Evolutionary conservation across 2,329 filamentous ascomycete species (phyloP), one percentile per base, ranked within the genome.

Genomic region (Xylariaceae sp.): DNA sequence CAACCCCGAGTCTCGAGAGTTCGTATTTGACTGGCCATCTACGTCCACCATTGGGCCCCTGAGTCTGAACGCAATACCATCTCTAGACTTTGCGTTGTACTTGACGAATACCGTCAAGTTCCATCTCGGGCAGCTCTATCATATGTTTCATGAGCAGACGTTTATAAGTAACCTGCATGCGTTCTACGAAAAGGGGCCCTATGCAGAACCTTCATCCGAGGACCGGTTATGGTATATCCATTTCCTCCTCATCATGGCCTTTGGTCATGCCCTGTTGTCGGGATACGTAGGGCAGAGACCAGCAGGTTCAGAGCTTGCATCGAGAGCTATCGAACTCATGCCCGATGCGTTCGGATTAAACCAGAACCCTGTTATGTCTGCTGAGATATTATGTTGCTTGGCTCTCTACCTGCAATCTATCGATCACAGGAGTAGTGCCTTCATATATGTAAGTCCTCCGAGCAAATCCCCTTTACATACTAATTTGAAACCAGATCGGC

Each of bases 281-380:
- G 56, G 56, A 5, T 53, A 57, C n/a, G 34, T 57, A 9, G 56
- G 44, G 2, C 56, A 51, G 6, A 47, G 42, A 6, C 56, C 56
- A 1, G 51, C 56, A 2, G 56, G 50, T 9, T 57, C 56, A 9
- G 56, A 57, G 17, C 56, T 57, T 2, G 56, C 52, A 4, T 53
- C 56, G 23, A 39, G 56, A 37, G 56, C 56, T 17, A 53, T 57
- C 23, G 56, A 57, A 53, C 44, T 53, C 34, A 53, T 53, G 56
- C 56, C 56, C 4, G 56, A 57, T 50, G 30, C 56, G 5, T 50
- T 57, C 44, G 56, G 42, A 9, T 35, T 57, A 5, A 57, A 57
- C n/a, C 50, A 53, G 35, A 42, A 53, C 13, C 56, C 51, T 0
- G 50, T 49, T 10, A 34, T 57, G 23, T 51, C 56, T 52, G 47